These are phyloP conservation scores for Trypanosoma cruzi DNA, from an alignment of 208 protist genomes.

Conservation along the genomic window DNA sequence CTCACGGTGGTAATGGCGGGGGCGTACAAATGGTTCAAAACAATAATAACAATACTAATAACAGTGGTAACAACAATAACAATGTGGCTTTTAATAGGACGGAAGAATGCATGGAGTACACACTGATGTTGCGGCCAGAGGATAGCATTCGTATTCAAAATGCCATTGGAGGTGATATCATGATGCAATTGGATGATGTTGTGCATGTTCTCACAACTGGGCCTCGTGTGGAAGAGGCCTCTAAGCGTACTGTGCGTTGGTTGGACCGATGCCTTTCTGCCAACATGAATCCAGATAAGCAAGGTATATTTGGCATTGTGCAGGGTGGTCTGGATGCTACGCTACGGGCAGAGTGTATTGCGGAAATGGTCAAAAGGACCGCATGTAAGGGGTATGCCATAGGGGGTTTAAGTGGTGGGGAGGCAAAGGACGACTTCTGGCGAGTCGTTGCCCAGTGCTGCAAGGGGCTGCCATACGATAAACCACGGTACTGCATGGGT, in stretches of 20 bases:
- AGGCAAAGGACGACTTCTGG: constrained; percentile 98
- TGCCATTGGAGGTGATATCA: constrained; percentile 98
- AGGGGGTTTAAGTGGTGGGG: constrained; percentile 98
- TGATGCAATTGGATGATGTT: constrained; percentile 99
- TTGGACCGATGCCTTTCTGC: constrained; percentile 97
- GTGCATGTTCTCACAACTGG: constrained; percentile 90
- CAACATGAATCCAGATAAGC: constrained; percentile 90
- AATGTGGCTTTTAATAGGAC: constrained; percentile 2
- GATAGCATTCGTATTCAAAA: constrained; percentile 98
- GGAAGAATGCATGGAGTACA: constrained; percentile 41
- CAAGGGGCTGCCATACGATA: constrained; percentile 84
- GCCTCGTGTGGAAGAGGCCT: constrained; percentile 96
- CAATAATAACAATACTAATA: constrained; percentile 3
- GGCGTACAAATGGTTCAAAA: background rate
- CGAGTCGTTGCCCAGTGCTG: constrained; percentile 93
- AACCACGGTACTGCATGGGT: constrained; percentile 99
- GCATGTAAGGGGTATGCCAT: constrained; percentile 98
- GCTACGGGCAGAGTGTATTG: constrained; percentile 91
- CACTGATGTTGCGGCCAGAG: constrained; percentile 97
- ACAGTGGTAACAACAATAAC: constrained; percentile 9
- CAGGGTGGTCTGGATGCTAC: constrained; percentile 95
- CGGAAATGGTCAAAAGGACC: constrained; percentile 93
- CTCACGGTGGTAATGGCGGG: constrained; percentile 89
- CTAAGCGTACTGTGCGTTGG: constrained; percentile 96
- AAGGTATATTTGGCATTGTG: constrained; percentile 99